These are phyloP conservation scores for Cenchrus fungigraminus DNA, from an alignment of 176 grass and related monocot genomes.

Conservation along the genomic window DNA sequence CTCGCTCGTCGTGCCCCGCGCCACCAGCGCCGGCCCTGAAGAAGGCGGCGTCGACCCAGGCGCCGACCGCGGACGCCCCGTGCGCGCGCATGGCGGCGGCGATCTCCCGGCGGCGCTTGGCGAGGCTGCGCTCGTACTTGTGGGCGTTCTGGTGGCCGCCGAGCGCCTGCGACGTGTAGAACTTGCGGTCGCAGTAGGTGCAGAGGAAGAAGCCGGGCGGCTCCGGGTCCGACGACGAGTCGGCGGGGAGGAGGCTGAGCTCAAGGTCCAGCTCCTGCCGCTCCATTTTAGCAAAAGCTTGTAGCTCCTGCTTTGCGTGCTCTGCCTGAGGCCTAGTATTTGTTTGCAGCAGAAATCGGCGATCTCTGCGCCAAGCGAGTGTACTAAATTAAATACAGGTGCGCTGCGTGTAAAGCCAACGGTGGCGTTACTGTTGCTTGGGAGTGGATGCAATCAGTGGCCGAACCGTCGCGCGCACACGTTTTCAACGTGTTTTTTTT, in stretches of 20 bases:
- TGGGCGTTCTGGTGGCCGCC: conserved; percentile 79
- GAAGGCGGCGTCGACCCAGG: neutral
- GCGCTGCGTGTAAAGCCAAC: neutral
- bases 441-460: neutral
- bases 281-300: neutral
- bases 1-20: neutral
- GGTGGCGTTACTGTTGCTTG: neutral
- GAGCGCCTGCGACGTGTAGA: conserved; percentile 62
- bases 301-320: neutral
- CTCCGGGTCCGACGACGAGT: neutral
- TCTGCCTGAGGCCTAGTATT: neutral
- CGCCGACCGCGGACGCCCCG: neutral
- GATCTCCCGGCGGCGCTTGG: conserved; percentile 38
- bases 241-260: conserved; percentile 31
- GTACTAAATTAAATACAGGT: neutral
- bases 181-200: conserved; percentile 66
- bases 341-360: neutral
- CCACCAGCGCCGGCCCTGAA: neutral
- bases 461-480: neutral
- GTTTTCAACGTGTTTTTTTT: neutral
- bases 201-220: conserved; percentile 58
- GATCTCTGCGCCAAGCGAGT: neutral
- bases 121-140: conserved; percentile 58
- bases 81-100: neutral
- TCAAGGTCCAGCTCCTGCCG: conserved; percentile 32